Conservation (phyloP, 2,329 filamentous ascomycete genomes). For the Arthroderma sp. region DNA sequence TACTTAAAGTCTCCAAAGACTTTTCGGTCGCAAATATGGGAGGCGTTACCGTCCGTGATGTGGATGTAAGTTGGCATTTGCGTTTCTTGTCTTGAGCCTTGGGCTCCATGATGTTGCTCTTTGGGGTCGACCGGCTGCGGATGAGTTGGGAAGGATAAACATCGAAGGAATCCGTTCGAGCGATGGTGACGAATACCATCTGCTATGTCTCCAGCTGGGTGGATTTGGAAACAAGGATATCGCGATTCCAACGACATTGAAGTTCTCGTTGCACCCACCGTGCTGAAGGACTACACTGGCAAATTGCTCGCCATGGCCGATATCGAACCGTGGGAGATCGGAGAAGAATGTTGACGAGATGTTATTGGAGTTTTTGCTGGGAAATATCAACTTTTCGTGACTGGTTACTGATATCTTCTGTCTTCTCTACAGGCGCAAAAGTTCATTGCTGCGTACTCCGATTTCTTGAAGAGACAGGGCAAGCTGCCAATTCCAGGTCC, state of each 20-base stretch:
- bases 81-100: neutral
- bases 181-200: too few species aligned
- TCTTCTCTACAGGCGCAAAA: conserved; percentile 43
- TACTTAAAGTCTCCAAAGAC: conserved; percentile 17
- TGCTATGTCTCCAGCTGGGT: too few species aligned
- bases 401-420: conserved; percentile 5
- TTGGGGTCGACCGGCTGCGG: neutral
- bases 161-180: too few species aligned
- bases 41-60: conserved; percentile 55
- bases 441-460: conserved; percentile 55
- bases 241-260: too few species aligned
- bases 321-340: too few species aligned
- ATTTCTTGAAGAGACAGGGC: conserved; percentile 58
- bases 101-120: neutral
- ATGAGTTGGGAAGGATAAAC: too few species aligned
- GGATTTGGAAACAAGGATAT: too few species aligned
- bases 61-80: conserved; percentile 39
- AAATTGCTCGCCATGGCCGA: too few species aligned
- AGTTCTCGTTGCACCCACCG: too few species aligned
- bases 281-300: too few species aligned
- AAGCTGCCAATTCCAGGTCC: conserved; percentile 57
- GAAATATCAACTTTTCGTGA: neutral
- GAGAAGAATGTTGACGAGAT: too few species aligned
- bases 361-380: too few species aligned
- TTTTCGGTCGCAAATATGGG: conserved; percentile 45